Base-by-base conservation (phyloP, 352 stramenopile species). In the Phytophthora pini region DNA sequence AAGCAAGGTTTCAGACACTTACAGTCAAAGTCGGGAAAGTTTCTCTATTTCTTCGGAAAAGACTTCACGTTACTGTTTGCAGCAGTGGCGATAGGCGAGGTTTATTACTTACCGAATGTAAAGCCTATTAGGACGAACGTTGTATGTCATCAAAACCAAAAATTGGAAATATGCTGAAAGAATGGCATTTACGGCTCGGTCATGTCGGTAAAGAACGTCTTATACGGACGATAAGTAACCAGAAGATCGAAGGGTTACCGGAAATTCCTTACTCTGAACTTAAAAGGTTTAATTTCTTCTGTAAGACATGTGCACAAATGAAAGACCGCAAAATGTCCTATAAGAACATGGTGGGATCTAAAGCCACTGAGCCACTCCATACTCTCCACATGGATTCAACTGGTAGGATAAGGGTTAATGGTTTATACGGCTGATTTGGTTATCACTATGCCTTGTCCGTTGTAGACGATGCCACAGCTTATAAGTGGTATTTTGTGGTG, bases 301-400 rank as follows among this genome's bases (percentile, higher is more conserved):
- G 56, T 53, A 31, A 34, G 8, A 53, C 47, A 1, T 65, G 56
- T 17, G 29, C 27, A n/a, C 38, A 43, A 6, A 36, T 17, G 13
- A 56, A 57, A 22, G 50, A 34, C 17, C 26, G 39, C 13, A 24
- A 45, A 6, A 64, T 64, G 56, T 64, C 56, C 13, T 65, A 57
- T 12, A 17, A 52, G 9, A 57, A 56, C 6, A 58, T 52, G 48
- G 24, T 26, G 15, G 47, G 47, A n/a, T 2, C 20, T 26, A 57
- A 49, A 39, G 5, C 17, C 17, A 13, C 31, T 29, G 27, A 49
- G 38, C 58, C 49, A n/a, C n/a, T n/a, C n/a, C n/a, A n/a, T n/a
- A n/a, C n/a, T 8, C 31, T 66, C 1, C 43, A 60, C 22, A 66
- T 66, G 48, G 40, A 66, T 22, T 50, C 58, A 3, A 40, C 26